Evolutionary conservation across 768 basidiomycete species (phyloP).

Genomic region (Panaeolus cyanescens): DNA sequence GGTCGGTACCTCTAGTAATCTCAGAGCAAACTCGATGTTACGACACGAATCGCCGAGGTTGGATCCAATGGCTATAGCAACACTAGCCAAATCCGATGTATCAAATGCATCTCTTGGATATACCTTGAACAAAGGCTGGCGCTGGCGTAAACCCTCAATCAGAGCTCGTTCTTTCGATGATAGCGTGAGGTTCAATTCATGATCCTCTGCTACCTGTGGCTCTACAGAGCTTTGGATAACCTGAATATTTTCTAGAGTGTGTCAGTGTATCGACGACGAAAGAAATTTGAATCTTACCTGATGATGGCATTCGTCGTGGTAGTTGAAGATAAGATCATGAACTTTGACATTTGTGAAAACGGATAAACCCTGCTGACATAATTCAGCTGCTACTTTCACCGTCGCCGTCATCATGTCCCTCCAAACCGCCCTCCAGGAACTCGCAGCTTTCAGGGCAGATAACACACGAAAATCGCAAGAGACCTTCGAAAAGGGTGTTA

Average conservation of each 20-base stretch:
- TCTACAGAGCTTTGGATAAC: too few relatives aligned
- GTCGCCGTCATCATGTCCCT: slow-evolving; percentile 39
- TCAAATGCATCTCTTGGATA: neutral
- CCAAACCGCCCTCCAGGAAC: slow-evolving; percentile 47
- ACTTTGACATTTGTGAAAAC: too few relatives aligned
- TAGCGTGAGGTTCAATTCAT: neutral
- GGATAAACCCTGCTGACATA: slow-evolving; percentile 1
- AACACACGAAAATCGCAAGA: slow-evolving; percentile 60
- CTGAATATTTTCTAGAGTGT: neutral
- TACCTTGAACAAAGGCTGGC: neutral
- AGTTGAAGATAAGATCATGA: neutral
- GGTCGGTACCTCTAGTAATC: slow-evolving; percentile 59
- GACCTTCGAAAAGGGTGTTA: slow-evolving; percentile 53
- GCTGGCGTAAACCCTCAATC: neutral
- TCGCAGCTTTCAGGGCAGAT: slow-evolving; percentile 55
- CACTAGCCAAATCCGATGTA: slow-evolving; percentile 25
- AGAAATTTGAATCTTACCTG: neutral
- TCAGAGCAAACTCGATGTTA: slow-evolving; percentile 80
- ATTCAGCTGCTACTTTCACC: neutral
- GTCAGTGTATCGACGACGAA: neutral
- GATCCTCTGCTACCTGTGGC: neutral
- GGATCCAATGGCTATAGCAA: slow-evolving; percentile 82
- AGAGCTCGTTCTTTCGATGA: neutral
- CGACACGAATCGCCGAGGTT: slow-evolving; percentile 87
- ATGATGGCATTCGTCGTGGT: neutral